phyloP scores from a whole-genome alignment of 352 stramenopile genomes.

The Phytophthora megakarya region DNA sequence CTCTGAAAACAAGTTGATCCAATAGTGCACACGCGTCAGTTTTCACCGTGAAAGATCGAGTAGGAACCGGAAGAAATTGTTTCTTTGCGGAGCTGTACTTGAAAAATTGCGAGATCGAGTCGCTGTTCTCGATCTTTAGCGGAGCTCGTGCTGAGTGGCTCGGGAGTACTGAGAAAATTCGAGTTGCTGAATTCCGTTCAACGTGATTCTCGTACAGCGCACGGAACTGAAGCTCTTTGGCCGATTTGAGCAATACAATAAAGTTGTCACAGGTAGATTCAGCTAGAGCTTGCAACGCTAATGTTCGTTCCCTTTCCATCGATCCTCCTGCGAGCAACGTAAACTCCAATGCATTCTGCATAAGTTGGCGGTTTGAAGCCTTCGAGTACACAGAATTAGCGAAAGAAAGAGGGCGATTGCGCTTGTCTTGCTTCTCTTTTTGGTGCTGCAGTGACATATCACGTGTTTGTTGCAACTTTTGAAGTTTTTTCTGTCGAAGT shows the following conservation, averaged over 20 bases:
- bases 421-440: constrained; percentile 24
- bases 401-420: constrained; percentile 19
- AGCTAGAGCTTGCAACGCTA: no score
- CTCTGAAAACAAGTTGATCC: constrained; percentile 61
- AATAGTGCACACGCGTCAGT: constrained; percentile 74
- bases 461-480: no score
- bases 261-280: no score
- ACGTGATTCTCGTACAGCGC: constrained; percentile 73
- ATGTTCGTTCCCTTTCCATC: no score
- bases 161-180: constrained; percentile 50
- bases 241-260: constrained; percentile 76
- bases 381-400: no score
- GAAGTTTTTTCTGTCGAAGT: constrained; percentile 67
- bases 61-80: constrained; percentile 68
- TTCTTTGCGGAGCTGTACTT: constrained; percentile 89
- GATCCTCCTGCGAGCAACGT: constrained; percentile 65
- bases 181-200: no score
- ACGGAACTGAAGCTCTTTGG: constrained; percentile 76
- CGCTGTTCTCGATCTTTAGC: constrained; percentile 27
- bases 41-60: constrained; percentile 77
- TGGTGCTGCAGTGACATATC: constrained; percentile 42
- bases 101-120: constrained; percentile 75
- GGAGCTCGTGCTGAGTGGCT: constrained; percentile 36
- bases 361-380: no score
- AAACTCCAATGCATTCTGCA: no score